Evolutionary conservation across 441 rosid species (phyloP), one percentile per base, ranked within the genome.

Genomic region (Adansonia gregorii): DNA sequence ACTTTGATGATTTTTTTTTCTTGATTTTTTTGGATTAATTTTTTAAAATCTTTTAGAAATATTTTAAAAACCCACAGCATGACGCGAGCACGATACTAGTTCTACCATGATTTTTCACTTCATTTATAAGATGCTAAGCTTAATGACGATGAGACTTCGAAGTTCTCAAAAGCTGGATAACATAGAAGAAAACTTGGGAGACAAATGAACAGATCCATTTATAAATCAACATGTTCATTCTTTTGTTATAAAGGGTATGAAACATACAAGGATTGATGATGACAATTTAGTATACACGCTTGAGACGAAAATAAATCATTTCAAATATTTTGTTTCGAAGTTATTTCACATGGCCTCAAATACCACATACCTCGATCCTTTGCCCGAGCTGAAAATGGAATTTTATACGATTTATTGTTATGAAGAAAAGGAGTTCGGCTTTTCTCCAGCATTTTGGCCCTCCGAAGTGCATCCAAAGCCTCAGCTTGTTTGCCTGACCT

Each of bases 401-500:
- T 43, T 35, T 49, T 43, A 15, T 59, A 31, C 31, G 19, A 70
- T 58, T 71, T 87, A 61, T 81, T 56, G 27, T 70, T 71, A 76
- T 65, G 72, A 82, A 39, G 80, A 77, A 82, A 87, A 79, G 49
- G 91, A 80, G 63, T 83, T 87, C 69, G 94, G 87, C 85, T 94
- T 89, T 90, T 93, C 80, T 93, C 98, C 15, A 82, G 90, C 45
- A 87, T 67, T 81, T 93, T 96, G 19, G 97, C 94, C 72, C 85
- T 90, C 43, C 97, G 90, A 72, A 96, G 90, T 43, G 99, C 93
- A 79, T 92, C 98, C 85, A 93, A 80, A 48, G 98, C 99, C 82
- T 93, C 99, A 0, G 86, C 85, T 89, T 96, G 98, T 84, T 94
- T 93, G 77, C 98, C 98, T 52, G 94, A 79, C 58, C 98, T 96